A percentile compares a stretch with the other conserved stretches of the same genome.
phyloP scores from a whole-genome alignment of 345 rosid genomes.

The Geranium rotundifolium region DNA sequence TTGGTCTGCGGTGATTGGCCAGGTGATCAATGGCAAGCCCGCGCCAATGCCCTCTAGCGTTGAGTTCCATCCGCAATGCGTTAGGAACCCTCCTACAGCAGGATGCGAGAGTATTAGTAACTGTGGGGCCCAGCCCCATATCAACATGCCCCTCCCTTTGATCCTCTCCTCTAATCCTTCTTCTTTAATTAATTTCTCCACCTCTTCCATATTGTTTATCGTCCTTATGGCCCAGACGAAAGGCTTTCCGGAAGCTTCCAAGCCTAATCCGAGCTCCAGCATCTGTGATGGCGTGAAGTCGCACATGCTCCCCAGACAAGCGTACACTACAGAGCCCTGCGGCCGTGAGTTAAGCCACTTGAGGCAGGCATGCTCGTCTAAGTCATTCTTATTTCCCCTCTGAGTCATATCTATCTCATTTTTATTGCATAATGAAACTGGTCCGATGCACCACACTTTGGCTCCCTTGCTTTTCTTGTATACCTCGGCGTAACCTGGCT shows the following conservation, averaged over 20 bases:
- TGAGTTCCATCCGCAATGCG: slow-evolving; percentile 33
- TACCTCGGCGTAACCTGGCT: slow-evolving; percentile 31
- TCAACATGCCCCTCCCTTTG: slow-evolving; percentile 15
- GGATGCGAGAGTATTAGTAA: slow-evolving; percentile 24
- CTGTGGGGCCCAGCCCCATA: slow-evolving; percentile 32
- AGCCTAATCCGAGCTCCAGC: slow-evolving; percentile 24
- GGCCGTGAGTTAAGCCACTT: slow-evolving; percentile 46
- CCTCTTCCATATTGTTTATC: background rate
- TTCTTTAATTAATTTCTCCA: slow-evolving; percentile 12
- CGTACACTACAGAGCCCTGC: slow-evolving; percentile 56
- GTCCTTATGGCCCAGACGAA: slow-evolving; percentile 20
- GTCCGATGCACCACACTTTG: slow-evolving; percentile 73
- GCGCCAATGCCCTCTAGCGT: slow-evolving; percentile 16
- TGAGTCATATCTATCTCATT: slow-evolving; percentile 30
- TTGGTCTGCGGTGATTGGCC: slow-evolving; percentile 25
- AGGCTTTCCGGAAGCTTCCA: slow-evolving; percentile 17
- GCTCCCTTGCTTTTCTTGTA: slow-evolving; percentile 35
- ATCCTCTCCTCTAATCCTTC: slow-evolving; percentile 13
- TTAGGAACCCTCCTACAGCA: slow-evolving; percentile 22
- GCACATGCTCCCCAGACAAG: slow-evolving; percentile 68
- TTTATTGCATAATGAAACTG: slow-evolving; percentile 53
- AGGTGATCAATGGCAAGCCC: slow-evolving; percentile 19
- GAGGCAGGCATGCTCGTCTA: slow-evolving; percentile 29
- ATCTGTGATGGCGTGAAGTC: slow-evolving; percentile 49
- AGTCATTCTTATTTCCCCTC: slow-evolving; percentile 55